These are phyloP conservation scores for Tolypocladium cylindrosporum DNA, from an alignment of 2,329 filamentous ascomycete genomes.

Conservation along the genomic window DNA sequence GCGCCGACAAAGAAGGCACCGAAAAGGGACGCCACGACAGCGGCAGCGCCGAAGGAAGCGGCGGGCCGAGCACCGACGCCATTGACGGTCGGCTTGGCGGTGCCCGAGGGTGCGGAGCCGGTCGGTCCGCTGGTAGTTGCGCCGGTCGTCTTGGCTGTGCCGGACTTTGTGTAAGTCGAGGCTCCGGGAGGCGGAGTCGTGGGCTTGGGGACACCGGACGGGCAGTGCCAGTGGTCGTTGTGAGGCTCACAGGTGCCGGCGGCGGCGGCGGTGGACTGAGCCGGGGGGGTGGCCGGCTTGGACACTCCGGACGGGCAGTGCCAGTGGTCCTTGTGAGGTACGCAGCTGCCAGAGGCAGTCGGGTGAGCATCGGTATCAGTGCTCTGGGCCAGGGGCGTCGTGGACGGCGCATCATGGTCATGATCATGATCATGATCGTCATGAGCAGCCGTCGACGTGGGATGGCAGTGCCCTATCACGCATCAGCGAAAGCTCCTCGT, in stretches of 20 bases:
- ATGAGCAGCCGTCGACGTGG: background rate
- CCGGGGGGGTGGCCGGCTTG: background rate
- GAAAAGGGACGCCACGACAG: constrained; percentile 3
- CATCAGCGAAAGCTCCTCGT: background rate
- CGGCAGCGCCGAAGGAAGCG: constrained; percentile 1
- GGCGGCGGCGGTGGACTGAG: background rate
- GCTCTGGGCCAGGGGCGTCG: background rate
- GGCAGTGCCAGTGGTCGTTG: constrained; percentile 8
- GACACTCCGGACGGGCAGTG: background rate
- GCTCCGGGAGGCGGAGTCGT: constrained; percentile 5
- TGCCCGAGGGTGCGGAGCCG: background rate
- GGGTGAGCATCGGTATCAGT: background rate
- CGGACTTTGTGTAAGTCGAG: background rate
- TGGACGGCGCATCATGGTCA: background rate
- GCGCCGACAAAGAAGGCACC: constrained; percentile 6
- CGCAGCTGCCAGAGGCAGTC: background rate
- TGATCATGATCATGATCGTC: background rate
- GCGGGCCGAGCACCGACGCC: background rate
- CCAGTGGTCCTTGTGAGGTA: background rate
- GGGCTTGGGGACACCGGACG: constrained; percentile 4
- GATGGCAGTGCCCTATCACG: constrained; percentile 8
- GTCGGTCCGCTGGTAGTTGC: background rate
- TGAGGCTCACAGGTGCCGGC: constrained; percentile 3
- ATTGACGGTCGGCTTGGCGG: background rate
- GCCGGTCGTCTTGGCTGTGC: background rate